A percentile compares a stretch with the other conserved stretches of the same genome.
Conservation (phyloP, 495 filamentous ascomycete species). For the Haplographium delicatum region DNA sequence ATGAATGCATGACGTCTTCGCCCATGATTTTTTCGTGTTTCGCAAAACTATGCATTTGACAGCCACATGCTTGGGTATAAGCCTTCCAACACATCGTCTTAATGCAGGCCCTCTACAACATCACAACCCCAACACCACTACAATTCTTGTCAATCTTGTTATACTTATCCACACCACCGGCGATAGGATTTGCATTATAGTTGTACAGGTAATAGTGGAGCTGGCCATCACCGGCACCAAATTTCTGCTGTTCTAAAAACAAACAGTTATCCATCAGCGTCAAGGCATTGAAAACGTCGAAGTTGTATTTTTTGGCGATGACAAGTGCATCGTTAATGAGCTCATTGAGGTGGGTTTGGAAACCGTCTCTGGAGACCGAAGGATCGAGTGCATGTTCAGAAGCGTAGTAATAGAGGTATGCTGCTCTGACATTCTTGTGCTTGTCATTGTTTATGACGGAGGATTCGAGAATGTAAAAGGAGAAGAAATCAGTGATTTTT, state of each 20-base stretch:
- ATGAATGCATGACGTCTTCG: no score
- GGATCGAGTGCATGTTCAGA: conserved; percentile 69
- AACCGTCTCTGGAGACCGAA: conserved; percentile 39
- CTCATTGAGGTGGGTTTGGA: conserved; percentile 66
- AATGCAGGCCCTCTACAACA: no score
- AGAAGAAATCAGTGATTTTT: conserved; percentile 93
- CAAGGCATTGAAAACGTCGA: conserved; percentile 96
- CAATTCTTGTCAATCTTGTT: conserved; percentile 69
- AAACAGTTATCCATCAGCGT: conserved; percentile 89
- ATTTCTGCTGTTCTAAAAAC: conserved; percentile 89
- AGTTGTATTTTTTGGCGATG: conserved; percentile 77
- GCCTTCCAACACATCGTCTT: no score
- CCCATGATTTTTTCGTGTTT: no score
- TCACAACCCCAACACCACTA: conserved; percentile 86
- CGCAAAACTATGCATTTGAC: no score
- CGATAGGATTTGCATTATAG: conserved; percentile 76
- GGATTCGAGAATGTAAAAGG: conserved; percentile 91
- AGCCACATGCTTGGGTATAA: no score
- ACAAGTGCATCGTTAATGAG: conserved; percentile 84
- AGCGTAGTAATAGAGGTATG: conserved; percentile 96
- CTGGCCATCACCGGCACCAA: conserved; percentile 87
- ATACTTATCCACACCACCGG: conserved; percentile 74
- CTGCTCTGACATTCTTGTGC: conserved; percentile 71
- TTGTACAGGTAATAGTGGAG: conserved; percentile 97
- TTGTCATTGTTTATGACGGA: conserved; percentile 78